Base-by-base conservation (phyloP, 2,329 filamentous ascomycete species). In the Pochonia chlamydosporia region DNA sequence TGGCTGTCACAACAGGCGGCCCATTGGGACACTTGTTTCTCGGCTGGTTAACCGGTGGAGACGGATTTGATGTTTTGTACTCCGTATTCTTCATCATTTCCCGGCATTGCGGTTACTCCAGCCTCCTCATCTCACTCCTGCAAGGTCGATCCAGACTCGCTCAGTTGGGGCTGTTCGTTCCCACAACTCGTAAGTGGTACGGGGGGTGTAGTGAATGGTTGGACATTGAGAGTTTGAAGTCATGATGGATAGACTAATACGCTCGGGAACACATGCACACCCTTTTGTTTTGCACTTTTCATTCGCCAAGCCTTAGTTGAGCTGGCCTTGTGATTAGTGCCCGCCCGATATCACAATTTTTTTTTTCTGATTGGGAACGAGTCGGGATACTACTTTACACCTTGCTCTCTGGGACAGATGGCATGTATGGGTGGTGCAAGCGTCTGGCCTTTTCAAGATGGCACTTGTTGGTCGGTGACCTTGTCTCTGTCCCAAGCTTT, bases 11-110 rank as follows among this genome's bases (percentile, higher is more conserved):
- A 41, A 41, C 24, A 48, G 35, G 37, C 35, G 24, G 36, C 24
- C 39, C 35, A 35, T 40, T 48, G 41, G 39, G 23, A 28, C 35
- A 16, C 46, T 35, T 45, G 42, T 48, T 42, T 48, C 47, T 48
- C 42, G 47, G 42, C 41, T 41, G 36, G 20, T 42, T 45, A 30
- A 35, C 42, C 42, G 47, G 28, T 30, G 30, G 35, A 39, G 18
- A 21, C 16, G 18, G 35, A 21, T 23, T 44, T 21, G n/a, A n/a
- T n/a, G n/a, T n/a, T n/a, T n/a, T n/a, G n/a, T n/a, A n/a, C n/a
- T n/a, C 14, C 11, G 9, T n/a, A 41, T 41, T 44, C 47, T 36
- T 45, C 42, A 41, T 37, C 42, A 41, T 31, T 44, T 45, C 47
- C 35, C 42, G 40, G 47, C 36, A 13, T 23, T 45, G 42, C 37